Conservation (phyloP, 1,139 yeast genomes). For the Ogataea hybrid region DNA sequence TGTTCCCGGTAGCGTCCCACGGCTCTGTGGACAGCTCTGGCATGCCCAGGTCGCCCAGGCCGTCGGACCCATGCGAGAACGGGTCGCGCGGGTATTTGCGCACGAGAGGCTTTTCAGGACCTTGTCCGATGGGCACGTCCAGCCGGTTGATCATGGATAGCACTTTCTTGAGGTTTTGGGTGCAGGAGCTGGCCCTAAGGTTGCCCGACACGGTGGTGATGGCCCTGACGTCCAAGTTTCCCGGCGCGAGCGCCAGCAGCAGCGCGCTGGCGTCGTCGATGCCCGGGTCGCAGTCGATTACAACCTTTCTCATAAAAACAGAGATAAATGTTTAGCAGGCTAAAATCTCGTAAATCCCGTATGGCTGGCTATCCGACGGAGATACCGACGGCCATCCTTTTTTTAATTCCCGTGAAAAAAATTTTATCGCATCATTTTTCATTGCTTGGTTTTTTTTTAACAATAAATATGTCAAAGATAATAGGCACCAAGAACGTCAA, state of each 20-base stretch:
- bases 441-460: too few species aligned
- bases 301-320: slow-evolving; percentile 19
- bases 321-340: too few species aligned
- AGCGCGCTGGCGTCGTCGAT: slow-evolving; percentile 26
- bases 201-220: slow-evolving; percentile 29
- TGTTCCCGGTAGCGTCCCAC: slow-evolving; percentile 13
- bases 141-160: slow-evolving; percentile 17
- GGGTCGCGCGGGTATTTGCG: slow-evolving; percentile 27
- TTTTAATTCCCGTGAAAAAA: too few species aligned
- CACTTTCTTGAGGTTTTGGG: slow-evolving; percentile 20
- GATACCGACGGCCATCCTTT: too few species aligned
- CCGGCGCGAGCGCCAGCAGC: slow-evolving; percentile 22
- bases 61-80: slow-evolving; percentile 25
- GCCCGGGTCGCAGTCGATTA: slow-evolving; percentile 28
- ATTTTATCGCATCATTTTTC: too few species aligned
- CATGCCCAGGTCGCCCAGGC: slow-evolving; percentile 23
- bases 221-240: slow-evolving; percentile 23
- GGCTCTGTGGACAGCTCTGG: slow-evolving; percentile 16
- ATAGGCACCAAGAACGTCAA: too few species aligned
- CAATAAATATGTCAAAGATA: too few species aligned
- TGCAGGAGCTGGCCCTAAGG: slow-evolving; percentile 21
- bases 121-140: slow-evolving; percentile 26
- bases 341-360: too few species aligned
- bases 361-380: too few species aligned
- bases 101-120: slow-evolving; percentile 26